Percentiles rank a stretch among this genome's conserved stretches.
Evolutionary conservation across 1,284 basidiomycete species (phyloP).

Genomic region (Athelia sp.): DNA sequence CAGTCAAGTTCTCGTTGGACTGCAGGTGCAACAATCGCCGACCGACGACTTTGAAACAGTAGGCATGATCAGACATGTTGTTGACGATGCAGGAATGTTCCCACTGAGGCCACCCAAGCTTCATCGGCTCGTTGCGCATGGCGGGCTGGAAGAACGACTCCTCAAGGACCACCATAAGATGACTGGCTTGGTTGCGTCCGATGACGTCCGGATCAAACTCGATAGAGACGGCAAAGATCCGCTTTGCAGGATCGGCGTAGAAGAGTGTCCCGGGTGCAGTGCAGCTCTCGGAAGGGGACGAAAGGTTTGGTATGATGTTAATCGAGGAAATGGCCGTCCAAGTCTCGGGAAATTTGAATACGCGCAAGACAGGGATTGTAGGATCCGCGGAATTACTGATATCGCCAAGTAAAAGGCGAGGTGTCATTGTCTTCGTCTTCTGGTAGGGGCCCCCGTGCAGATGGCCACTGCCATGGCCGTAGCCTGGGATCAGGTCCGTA

Average conservation of each 20-base stretch:
- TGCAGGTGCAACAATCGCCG: slow-evolving; percentile 26
- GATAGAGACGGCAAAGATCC: slow-evolving; percentile 20
- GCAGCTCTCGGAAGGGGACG: slow-evolving; percentile 8
- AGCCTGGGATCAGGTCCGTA: neutral
- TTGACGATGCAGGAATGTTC: slow-evolving; percentile 25
- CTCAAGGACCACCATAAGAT: slow-evolving; percentile 23
- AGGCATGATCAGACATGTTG: slow-evolving; percentile 25
- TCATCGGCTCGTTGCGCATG: slow-evolving; percentile 12
- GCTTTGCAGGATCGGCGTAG: slow-evolving; percentile 19
- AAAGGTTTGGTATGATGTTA: slow-evolving; percentile 25
- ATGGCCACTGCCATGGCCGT: neutral
- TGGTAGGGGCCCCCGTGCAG: slow-evolving; percentile 6
- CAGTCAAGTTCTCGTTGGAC: slow-evolving; percentile 10
- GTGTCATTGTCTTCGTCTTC: slow-evolving; percentile 6
- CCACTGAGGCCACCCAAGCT: slow-evolving; percentile 27
- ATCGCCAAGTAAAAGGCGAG: slow-evolving; percentile 18
- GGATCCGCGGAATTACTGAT: slow-evolving; percentile 7
- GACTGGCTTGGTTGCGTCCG: slow-evolving; percentile 26
- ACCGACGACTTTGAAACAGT: slow-evolving; percentile 24
- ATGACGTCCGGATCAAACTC: slow-evolving; percentile 21
- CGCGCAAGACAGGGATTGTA: slow-evolving; percentile 11
- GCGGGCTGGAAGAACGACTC: slow-evolving; percentile 17
- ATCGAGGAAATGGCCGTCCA: slow-evolving; percentile 23
- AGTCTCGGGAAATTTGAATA: slow-evolving; percentile 24
- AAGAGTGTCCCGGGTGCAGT: slow-evolving; percentile 22